These are phyloP conservation scores for Urtica urens DNA, from an alignment of 306 rosid genomes.

Conservation along the genomic window DNA sequence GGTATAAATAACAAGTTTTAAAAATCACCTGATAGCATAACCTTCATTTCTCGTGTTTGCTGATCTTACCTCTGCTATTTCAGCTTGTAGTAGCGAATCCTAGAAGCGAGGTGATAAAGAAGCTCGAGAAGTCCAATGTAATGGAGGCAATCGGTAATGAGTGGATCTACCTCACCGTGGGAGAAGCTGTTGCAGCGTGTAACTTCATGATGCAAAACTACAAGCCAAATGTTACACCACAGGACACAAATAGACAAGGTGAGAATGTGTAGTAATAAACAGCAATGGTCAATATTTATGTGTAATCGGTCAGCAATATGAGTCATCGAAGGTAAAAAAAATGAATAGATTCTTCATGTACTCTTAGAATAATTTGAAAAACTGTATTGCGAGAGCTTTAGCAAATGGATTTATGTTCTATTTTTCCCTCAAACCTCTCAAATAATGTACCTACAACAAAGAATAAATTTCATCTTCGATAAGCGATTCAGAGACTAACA, in stretches of 20 bases:
- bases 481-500: background rate
- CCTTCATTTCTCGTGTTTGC: background rate
- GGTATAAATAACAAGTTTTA: slow-evolving; percentile 14
- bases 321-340: too few relatives aligned
- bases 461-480: background rate
- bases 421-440: background rate
- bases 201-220: slow-evolving; percentile 21
- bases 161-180: slow-evolving; percentile 39
- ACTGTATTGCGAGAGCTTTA: too few relatives aligned
- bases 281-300: too few relatives aligned
- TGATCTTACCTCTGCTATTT: background rate
- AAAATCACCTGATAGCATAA: background rate
- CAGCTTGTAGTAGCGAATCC: slow-evolving; percentile 41
- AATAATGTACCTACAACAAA: background rate
- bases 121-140: slow-evolving; percentile 24
- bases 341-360: too few relatives aligned
- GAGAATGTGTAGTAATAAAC: slow-evolving; percentile 27
- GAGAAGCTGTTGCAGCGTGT: slow-evolving; percentile 42
- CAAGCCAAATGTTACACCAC: slow-evolving; percentile 17
- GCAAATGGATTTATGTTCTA: too few relatives aligned
- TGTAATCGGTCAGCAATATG: too few relatives aligned
- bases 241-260: slow-evolving; percentile 7
- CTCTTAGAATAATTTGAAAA: too few relatives aligned
- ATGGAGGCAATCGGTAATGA: slow-evolving; percentile 25
- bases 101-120: slow-evolving; percentile 37